Conservation (phyloP, 345 rosid species). For the Tarenaya hassleriana region DNA sequence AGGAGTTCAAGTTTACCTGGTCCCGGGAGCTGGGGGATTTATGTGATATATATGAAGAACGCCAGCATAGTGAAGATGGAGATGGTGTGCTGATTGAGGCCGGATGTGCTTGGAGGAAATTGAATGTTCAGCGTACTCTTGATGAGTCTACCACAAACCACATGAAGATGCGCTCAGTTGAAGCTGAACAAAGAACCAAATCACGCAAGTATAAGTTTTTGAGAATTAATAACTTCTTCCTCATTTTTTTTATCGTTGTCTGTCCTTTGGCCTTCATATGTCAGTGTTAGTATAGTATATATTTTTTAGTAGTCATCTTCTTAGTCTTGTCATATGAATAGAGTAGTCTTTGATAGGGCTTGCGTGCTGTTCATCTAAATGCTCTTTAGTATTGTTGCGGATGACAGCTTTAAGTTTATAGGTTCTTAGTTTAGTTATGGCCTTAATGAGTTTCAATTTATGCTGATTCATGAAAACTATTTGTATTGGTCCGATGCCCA, state of each 20-base stretch:
- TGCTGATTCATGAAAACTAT: slow-evolving; percentile 10
- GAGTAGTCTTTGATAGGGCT: slow-evolving; percentile 11
- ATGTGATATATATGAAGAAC: slow-evolving; percentile 89
- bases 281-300: too few species aligned
- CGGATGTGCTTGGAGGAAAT: slow-evolving; percentile 90
- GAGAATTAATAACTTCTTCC: slow-evolving; percentile 13
- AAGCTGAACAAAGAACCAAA: slow-evolving; percentile 81
- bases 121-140: slow-evolving; percentile 81
- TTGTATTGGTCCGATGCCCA: slow-evolving; percentile 8
- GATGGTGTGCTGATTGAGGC: slow-evolving; percentile 85
- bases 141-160: slow-evolving; percentile 87
- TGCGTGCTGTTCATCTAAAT: slow-evolving; percentile 12
- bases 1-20: slow-evolving; percentile 94
- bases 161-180: slow-evolving; percentile 88
- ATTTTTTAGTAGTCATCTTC: slow-evolving; percentile 11
- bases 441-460: slow-evolving; percentile 4
- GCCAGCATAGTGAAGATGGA: slow-evolving; percentile 67
- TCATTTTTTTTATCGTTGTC: slow-evolving; percentile 3
- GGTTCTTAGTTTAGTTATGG: slow-evolving; percentile 13
- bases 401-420: slow-evolving; percentile 14
- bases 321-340: slow-evolving; percentile 7
- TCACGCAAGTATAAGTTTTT: slow-evolving; percentile 61
- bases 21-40: slow-evolving; percentile 71
- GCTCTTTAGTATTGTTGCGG: slow-evolving; percentile 8
- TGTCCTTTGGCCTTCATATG: slow-evolving; percentile 17